Conservation (phyloP, 257 asterid species). For the Solanum chmielewskii region DNA sequence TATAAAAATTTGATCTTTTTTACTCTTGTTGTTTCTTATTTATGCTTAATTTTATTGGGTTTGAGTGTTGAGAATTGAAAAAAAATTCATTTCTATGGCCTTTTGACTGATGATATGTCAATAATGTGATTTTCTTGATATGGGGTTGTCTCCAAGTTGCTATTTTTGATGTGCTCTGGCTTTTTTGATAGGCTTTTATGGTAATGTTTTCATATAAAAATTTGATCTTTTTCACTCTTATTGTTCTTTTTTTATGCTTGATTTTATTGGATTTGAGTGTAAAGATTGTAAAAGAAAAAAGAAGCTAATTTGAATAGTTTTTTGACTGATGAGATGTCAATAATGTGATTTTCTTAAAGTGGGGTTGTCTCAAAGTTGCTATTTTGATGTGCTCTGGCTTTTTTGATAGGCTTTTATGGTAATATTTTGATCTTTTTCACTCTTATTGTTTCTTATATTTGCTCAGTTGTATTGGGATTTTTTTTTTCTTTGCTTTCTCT, state of each 20-base stretch:
- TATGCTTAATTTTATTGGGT: not conserved
- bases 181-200: too few species aligned
- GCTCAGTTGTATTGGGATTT: not conserved
- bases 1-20: not conserved
- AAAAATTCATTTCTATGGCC: too few species aligned
- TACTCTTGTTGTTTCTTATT: not conserved
- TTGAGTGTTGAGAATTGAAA: not conserved
- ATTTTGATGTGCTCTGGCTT: not conserved
- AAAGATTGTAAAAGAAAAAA: not conserved
- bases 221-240: too few species aligned
- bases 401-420: not conserved
- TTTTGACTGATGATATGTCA: too few species aligned
- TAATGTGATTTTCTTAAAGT: not conserved
- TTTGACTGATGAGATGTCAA: not conserved
- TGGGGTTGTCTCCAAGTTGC: too few species aligned
- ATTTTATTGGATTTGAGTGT: not conserved
- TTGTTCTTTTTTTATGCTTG: too few species aligned
- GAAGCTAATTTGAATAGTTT: not conserved
- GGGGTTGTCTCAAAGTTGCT: not conserved
- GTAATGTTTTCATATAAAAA: too few species aligned
- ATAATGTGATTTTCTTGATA: too few species aligned
- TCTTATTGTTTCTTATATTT: not conserved
- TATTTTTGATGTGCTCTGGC: too few species aligned
- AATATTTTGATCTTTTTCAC: not conserved
- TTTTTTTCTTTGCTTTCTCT: not conserved